Evolutionary conservation across 2,329 filamentous ascomycete genomes (phyloP).

Genomic region (Penicillium crustosum): DNA sequence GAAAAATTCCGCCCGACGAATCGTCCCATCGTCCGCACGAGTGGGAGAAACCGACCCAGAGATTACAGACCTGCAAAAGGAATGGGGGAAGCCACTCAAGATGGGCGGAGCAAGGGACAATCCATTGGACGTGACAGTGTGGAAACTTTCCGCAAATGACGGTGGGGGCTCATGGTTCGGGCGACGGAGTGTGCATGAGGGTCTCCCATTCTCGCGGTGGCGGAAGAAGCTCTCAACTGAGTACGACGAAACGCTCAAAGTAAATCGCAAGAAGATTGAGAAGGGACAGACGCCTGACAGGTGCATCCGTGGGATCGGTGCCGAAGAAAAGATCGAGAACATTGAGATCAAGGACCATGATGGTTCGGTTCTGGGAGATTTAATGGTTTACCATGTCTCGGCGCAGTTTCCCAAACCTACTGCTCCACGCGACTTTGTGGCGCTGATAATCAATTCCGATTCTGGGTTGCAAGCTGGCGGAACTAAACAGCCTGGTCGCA

Average conservation of each 20-base stretch:
- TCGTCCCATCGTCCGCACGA: constrained; percentile 54
- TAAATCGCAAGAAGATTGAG: constrained; percentile 67
- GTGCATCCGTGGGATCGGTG: constrained; percentile 80
- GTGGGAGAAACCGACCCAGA: constrained; percentile 51
- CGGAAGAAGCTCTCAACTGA: constrained; percentile 73
- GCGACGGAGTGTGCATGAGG: constrained; percentile 76
- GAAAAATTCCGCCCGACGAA: constrained; percentile 46
- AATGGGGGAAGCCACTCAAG: constrained; percentile 77
- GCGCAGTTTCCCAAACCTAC: constrained; percentile 89
- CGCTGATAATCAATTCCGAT: constrained; percentile 68
- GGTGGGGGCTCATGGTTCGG: constrained; percentile 89
- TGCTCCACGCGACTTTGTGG: constrained; percentile 83
- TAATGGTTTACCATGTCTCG: constrained; percentile 75
- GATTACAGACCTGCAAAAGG: constrained; percentile 66
- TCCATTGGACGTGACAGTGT: constrained; percentile 72
- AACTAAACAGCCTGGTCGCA: constrained; percentile 51
- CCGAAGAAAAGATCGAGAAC: constrained; percentile 70
- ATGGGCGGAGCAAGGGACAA: constrained; percentile 66
- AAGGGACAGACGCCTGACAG: constrained; percentile 67
- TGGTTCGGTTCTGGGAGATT: constrained; percentile 24
- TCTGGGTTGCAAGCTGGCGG: constrained; percentile 34
- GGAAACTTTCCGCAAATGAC: constrained; percentile 76
- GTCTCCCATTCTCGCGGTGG: constrained; percentile 74
- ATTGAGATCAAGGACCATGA: constrained; percentile 54
- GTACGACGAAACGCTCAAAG: constrained; percentile 73